Percentiles rank a stretch among this genome's conserved stretches.
phyloP scores from a whole-genome alignment of 2,329 filamentous ascomycete genomes.

The Metarhizium guizhouense region DNA sequence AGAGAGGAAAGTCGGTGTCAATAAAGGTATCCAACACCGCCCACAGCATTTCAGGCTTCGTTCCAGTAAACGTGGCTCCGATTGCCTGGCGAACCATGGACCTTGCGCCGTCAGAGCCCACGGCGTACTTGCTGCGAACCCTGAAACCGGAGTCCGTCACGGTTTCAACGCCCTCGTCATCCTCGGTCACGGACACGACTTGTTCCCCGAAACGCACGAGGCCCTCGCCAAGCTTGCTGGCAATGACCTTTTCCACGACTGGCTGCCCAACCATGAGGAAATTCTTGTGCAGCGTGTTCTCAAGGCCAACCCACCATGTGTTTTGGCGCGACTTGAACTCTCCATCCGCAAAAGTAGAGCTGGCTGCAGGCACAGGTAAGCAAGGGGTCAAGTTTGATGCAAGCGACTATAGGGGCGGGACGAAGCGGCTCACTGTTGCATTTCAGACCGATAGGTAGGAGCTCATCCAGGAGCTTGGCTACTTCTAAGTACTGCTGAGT shows the following conservation, averaged over 20 bases:
- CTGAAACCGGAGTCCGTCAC: constrained; percentile 21
- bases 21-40: constrained; percentile 38
- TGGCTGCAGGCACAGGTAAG: constrained; percentile 19
- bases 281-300: constrained; percentile 35
- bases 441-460: constrained; percentile 33
- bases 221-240: constrained; percentile 19
- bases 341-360: constrained; percentile 36
- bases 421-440: constrained; percentile 33
- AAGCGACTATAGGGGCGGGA: background rate
- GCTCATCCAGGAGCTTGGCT: constrained; percentile 31
- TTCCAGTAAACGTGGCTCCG: constrained; percentile 32
- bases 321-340: constrained; percentile 38
- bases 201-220: constrained; percentile 28
- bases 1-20: constrained; percentile 37
- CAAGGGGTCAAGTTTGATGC: background rate
- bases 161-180: constrained; percentile 38
- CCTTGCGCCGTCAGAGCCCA: constrained; percentile 44
- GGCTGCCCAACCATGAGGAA: constrained; percentile 43
- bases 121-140: constrained; percentile 30
- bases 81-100: constrained; percentile 34
- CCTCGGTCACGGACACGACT: constrained; percentile 41
- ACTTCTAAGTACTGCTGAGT: constrained; percentile 40
- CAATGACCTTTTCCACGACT: constrained; percentile 31
- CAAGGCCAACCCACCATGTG: constrained; percentile 37
- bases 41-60: constrained; percentile 42